Conservation (phyloP, 129 eudicot genomes). For the Chrysanthemum makinoi region DNA sequence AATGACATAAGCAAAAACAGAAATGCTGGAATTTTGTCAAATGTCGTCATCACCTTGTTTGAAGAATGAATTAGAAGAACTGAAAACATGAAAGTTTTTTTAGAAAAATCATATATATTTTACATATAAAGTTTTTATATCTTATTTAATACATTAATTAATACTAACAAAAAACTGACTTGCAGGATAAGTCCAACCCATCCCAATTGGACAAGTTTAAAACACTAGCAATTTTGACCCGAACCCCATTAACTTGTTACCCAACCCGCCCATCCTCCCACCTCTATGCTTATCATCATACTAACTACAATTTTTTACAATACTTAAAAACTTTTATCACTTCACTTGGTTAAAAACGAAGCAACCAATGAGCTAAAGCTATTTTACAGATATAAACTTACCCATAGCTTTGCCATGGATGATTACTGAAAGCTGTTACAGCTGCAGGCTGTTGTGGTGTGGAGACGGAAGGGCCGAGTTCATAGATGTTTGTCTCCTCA, state of each 20-base stretch:
- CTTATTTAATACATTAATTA: neutral
- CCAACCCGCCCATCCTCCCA: neutral
- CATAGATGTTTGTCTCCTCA: slow-evolving; percentile 44
- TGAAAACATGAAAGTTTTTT: no score
- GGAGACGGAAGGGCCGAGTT: slow-evolving; percentile 39
- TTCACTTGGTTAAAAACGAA: slow-evolving; percentile 6
- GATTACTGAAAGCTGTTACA: slow-evolving; percentile 14
- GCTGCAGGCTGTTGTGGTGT: slow-evolving; percentile 15
- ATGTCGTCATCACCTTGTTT: no score
- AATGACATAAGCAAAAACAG: no score
- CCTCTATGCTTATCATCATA: slow-evolving; percentile 1
- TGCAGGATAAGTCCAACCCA: neutral
- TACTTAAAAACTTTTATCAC: slow-evolving; percentile 9
- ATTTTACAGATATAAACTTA: slow-evolving; percentile 11
- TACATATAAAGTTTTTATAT: neutral
- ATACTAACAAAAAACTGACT: neutral
- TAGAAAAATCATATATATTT: no score
- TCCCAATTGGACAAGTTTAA: neutral
- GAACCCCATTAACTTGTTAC: neutral
- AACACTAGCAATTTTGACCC: slow-evolving; percentile 1
- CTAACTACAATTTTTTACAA: slow-evolving; percentile 2
- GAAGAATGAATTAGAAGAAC: no score
- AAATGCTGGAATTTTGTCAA: no score
- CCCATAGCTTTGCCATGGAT: neutral
- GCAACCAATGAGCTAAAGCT: neutral